These are phyloP conservation scores for Russula abietina DNA, from an alignment of 768 basidiomycete species.

Conservation along the genomic window DNA sequence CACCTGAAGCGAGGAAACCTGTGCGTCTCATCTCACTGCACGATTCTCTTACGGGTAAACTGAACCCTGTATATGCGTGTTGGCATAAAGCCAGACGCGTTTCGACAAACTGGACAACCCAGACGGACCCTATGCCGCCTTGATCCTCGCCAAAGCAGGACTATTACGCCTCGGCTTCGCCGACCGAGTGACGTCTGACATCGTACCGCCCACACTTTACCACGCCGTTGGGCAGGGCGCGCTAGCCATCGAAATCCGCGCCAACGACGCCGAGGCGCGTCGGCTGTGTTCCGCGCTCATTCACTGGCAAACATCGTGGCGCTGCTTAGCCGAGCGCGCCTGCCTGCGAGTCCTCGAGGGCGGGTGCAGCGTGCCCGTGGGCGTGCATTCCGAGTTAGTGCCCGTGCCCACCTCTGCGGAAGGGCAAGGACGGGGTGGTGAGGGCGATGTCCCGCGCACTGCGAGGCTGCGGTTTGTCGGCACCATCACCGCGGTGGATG, in stretches of 20 bases:
- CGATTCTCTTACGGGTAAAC: neutral
- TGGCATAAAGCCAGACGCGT: slow-evolving; percentile 67
- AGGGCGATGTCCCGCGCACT: slow-evolving; percentile 10
- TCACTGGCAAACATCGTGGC: slow-evolving; percentile 73
- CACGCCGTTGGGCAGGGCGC: slow-evolving; percentile 96
- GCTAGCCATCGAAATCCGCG: slow-evolving; percentile 77
- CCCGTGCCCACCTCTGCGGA: slow-evolving; percentile 25
- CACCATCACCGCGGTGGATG: slow-evolving; percentile 80
- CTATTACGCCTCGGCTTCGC: slow-evolving; percentile 73
- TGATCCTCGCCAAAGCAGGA: slow-evolving; percentile 92
- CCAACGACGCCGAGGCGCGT: slow-evolving; percentile 53
- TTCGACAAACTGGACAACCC: slow-evolving; percentile 84
- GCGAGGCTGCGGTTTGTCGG: slow-evolving; percentile 57
- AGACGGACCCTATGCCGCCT: slow-evolving; percentile 71
- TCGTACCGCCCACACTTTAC: slow-evolving; percentile 69
- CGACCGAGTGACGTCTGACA: slow-evolving; percentile 67
- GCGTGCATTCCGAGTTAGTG: slow-evolving; percentile 53
- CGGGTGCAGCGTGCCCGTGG: slow-evolving; percentile 96
- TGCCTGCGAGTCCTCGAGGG: slow-evolving; percentile 89
- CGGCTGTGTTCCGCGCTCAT: slow-evolving; percentile 62
- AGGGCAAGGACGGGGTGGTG: slow-evolving; percentile 27
- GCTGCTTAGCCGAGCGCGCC: slow-evolving; percentile 77
- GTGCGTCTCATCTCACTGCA: slow-evolving; percentile 41
- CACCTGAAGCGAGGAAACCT: slow-evolving; percentile 74
- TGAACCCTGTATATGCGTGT: neutral